Evolutionary conservation across 805 yeast genomes (phyloP).

Genomic region (Teunomyces lycoperdinae): DNA sequence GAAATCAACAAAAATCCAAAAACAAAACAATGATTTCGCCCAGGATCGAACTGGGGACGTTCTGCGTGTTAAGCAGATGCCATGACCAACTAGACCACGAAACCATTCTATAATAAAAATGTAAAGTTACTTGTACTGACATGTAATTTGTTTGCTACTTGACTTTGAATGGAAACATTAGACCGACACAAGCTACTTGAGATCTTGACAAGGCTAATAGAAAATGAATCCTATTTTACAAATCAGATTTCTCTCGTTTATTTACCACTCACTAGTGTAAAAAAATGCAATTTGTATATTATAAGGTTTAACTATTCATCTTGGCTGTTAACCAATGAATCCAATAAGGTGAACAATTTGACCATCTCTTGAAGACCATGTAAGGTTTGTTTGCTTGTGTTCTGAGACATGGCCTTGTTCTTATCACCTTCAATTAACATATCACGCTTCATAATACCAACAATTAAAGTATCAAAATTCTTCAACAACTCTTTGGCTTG

Average conservation of each 20-base stretch:
- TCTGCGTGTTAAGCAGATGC: constrained; percentile 99
- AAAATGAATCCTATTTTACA: too few relatives aligned
- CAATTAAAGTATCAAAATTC: constrained; percentile 52
- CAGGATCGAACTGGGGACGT: constrained; percentile 99
- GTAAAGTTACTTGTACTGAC: too few relatives aligned
- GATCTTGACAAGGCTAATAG: too few relatives aligned
- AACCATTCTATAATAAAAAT: constrained; percentile 46
- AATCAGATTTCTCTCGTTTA: background rate
- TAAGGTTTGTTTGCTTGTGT: constrained; percentile 25
- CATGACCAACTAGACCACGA: constrained; percentile 99
- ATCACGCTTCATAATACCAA: constrained; percentile 63
- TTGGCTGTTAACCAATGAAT: constrained; percentile 35
- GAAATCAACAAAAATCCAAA: background rate
- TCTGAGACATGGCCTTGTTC: constrained; percentile 9
- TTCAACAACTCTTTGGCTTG: constrained; percentile 52
- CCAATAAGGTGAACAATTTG: constrained; percentile 50
- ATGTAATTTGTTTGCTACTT: too few relatives aligned
- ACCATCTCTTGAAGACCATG: constrained; percentile 52
- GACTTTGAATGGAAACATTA: too few relatives aligned
- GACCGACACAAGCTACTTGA: too few relatives aligned
- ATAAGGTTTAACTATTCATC: constrained; percentile 2
- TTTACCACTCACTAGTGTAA: background rate
- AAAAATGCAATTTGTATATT: background rate
- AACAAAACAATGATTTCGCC: constrained; percentile 74
- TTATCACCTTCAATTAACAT: constrained; percentile 30